Base-by-base conservation (phyloP, 2,329 filamentous ascomycete species). In the Diaporthe destruens region DNA sequence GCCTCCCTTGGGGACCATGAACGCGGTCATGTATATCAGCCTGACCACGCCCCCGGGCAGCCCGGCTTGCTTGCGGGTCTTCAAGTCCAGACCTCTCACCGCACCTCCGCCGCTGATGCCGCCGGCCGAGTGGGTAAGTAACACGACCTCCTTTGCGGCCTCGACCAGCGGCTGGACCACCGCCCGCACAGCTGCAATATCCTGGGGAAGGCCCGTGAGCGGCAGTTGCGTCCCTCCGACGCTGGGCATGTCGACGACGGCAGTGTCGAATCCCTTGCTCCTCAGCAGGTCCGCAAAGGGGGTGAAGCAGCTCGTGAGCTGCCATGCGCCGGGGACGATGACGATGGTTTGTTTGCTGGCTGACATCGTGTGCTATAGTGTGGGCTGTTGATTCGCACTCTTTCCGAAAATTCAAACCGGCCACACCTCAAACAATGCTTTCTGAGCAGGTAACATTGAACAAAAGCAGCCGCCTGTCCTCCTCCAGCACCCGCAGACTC, bases 41-140 rank as follows among this genome's bases (percentile, higher is more conserved):
- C 79, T 78, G 7, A 81, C 75, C 0, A 86, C 80, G 8, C 85
- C 84, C 0, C 84, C 84, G 6, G 77, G 71, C 63, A 81, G 74
- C 1, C 81, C 83, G 1, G 76, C 75, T 0, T 72, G 74, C 36
- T 76, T 73, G 11, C 83, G 79, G 25, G 81, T 75, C 47, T 77
- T 78, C 61, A 82, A 80, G 2, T 80, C 79, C 1, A 83, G 76
- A 0, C 81, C 82, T 16, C 77, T 74, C 11, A 85, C 76, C 0
- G 82, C 84, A 57, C 81, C 81, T 36, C 79, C 78, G 9, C 80
- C 81, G 1, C 84, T 78, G 0, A 84, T 77, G 18, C 84, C 85
- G n/a, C 82, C 81, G 77, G 85, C 86, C 2, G 82, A 85, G 74
- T 87, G 84, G 6, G 81, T 78, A 6, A 83, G 75, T 2, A 86